Evolutionary conservation across 2,329 filamentous ascomycete species (phyloP).

Genomic region (Xylariaceae sp.): DNA sequence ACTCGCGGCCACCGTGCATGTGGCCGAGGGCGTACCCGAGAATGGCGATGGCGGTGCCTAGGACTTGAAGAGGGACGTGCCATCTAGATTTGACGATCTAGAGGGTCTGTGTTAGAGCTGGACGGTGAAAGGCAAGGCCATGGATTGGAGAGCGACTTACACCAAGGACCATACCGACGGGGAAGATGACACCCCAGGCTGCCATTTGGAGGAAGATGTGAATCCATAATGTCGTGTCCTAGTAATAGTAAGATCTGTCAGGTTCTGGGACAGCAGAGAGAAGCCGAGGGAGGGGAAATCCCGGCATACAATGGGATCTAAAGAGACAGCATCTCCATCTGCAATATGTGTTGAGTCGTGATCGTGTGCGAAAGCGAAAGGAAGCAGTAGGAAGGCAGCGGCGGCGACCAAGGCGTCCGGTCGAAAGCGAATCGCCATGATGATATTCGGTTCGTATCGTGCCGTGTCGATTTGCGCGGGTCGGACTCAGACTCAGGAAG

Average conservation of each 20-base stretch:
- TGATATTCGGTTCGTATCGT: slow-evolving; percentile 12
- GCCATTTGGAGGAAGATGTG: slow-evolving; percentile 88
- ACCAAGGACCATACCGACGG: slow-evolving; percentile 90
- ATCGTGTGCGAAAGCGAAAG: slow-evolving; percentile 40
- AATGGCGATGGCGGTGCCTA: slow-evolving; percentile 71
- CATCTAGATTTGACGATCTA: slow-evolving; percentile 86
- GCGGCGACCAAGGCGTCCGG: slow-evolving; percentile 13
- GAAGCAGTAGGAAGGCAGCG: slow-evolving; percentile 22
- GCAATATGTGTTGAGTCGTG: slow-evolving; percentile 55
- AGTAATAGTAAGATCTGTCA: slow-evolving; percentile 32
- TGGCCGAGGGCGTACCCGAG: slow-evolving; percentile 90
- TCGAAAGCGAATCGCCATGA: slow-evolving; percentile 13
- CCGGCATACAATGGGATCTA: slow-evolving; percentile 70
- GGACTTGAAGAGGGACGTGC: slow-evolving; percentile 85
- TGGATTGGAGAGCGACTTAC: no score
- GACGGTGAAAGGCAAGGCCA: no score
- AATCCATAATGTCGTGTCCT: slow-evolving; percentile 84
- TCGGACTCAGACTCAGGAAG: no score
- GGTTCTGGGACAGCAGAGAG: slow-evolving; percentile 17
- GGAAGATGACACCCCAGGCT: slow-evolving; percentile 88
- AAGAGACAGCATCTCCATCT: slow-evolving; percentile 65
- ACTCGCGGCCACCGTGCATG: slow-evolving; percentile 82
- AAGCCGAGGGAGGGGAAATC: slow-evolving; percentile 14
- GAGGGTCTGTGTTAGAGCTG: no score
- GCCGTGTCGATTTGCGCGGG: no score